Conservation (phyloP, 768 basidiomycete genomes). For the Leccinum sublutescens region DNA sequence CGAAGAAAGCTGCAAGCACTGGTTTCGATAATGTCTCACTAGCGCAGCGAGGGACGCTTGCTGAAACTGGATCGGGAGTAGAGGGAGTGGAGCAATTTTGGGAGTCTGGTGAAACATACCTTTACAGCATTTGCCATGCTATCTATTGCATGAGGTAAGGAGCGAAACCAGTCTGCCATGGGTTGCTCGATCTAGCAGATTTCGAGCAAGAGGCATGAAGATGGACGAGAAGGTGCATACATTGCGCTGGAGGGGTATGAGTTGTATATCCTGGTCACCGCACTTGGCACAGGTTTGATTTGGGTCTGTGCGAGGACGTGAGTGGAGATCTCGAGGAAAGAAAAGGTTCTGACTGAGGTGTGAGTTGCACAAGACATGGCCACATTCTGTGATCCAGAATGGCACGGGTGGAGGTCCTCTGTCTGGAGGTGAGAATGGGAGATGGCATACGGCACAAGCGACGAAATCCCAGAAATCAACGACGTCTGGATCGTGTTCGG, state of each 20-base stretch:
- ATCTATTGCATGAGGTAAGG: slow-evolving; percentile 61
- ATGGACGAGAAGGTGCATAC: slow-evolving; percentile 37
- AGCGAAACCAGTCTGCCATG: slow-evolving; percentile 80
- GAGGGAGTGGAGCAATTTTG: neutral
- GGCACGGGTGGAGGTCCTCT: slow-evolving; percentile 57
- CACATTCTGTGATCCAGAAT: slow-evolving; percentile 89
- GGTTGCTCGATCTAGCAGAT: slow-evolving; percentile 68
- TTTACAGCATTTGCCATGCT: slow-evolving; percentile 64
- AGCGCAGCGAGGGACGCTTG: slow-evolving; percentile 71
- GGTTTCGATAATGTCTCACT: slow-evolving; percentile 59
- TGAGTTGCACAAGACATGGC: slow-evolving; percentile 81
- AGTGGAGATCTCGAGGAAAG: neutral
- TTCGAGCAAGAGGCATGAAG: neutral
- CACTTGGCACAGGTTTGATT: slow-evolving; percentile 78
- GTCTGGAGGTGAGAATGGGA: slow-evolving; percentile 56
- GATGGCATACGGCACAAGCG: slow-evolving; percentile 64
- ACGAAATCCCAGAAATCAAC: slow-evolving; percentile 81
- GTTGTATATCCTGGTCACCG: slow-evolving; percentile 57
- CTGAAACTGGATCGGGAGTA: slow-evolving; percentile 56
- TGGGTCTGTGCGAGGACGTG: slow-evolving; percentile 43
- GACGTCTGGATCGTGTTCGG: slow-evolving; percentile 31
- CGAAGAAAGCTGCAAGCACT: slow-evolving; percentile 45
- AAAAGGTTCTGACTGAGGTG: slow-evolving; percentile 65
- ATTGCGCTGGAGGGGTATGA: slow-evolving; percentile 72
- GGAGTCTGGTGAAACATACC: slow-evolving; percentile 36